Base-by-base conservation (phyloP, 192 early-diverging fungal genomes). In the Coemansia sp. region DNA sequence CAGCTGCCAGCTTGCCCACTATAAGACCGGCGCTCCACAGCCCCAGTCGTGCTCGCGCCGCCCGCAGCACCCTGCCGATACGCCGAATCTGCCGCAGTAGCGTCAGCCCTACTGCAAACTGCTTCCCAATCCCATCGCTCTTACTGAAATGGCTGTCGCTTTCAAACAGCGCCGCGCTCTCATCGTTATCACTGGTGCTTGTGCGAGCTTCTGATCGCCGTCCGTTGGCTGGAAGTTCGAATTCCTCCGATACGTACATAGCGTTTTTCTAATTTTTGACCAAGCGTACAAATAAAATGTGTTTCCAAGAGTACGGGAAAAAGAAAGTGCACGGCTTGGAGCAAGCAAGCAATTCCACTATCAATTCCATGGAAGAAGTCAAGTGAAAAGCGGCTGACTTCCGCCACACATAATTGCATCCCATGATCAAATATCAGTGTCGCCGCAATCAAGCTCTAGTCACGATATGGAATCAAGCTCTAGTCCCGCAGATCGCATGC, bases 51-150 rank as follows among this genome's bases (percentile, higher is more conserved):
- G 19, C 54, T 9, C 56, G 58, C 11, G 54, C 38, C 24, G 48
- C 58, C 10, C 60, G 38, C 30, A 72, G 28, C 27, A 69, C 62
- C 6, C 8, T 21, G 29, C 58, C 62, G n/a, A 72, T 47, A 1
- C 65, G 65, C 14, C 58, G 30, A 35, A 78, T 42, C 30, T 65
- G 28, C 7, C 50, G 62, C 54, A 69, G 23, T n/a, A 78, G 52
- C 51, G 68, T 18, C 7, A 44, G 18, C 14, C 69, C 69, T 8
- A 78, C 55, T 1, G 65, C 45, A 32, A 69, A 78, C 40, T 78
- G 74, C 4, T 38, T 5, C n/a, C 35, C 35, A 38, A 38, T 16
- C 5, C 35, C 12, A 9, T 38, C 35, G 11, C 14, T 35, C 14
- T 38, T 38, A 38, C 35, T 38, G 11, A 10, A 16, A 16, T 16